Conservation (phyloP, 2,329 filamentous ascomycete genomes). For the Beauveria caledonica region DNA sequence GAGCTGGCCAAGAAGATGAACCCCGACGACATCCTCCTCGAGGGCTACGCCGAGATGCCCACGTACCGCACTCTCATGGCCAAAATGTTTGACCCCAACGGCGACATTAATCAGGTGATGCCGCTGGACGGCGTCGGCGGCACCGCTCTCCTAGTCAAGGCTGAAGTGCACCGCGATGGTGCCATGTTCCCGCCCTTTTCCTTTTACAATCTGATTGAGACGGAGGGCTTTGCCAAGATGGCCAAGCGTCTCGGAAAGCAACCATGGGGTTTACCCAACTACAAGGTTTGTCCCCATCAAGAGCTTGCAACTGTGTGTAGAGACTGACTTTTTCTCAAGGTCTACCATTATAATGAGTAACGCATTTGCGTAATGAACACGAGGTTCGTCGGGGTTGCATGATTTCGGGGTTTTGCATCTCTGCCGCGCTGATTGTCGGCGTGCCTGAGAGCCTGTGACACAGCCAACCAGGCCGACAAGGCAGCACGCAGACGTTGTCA, state of each 20-base stretch:
- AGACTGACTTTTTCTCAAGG: slow-evolving; percentile 9
- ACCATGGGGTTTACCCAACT: slow-evolving; percentile 85
- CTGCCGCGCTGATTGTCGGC: neutral
- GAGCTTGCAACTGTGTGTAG: neutral
- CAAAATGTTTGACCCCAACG: slow-evolving; percentile 56
- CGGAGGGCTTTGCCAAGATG: slow-evolving; percentile 98
- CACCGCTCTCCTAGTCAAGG: slow-evolving; percentile 86
- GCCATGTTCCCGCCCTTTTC: slow-evolving; percentile 97
- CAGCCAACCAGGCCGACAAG: neutral
- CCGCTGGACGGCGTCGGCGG: slow-evolving; percentile 89
- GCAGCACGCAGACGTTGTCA: neutral
- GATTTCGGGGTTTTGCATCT: slow-evolving; percentile 2
- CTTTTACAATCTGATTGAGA: slow-evolving; percentile 96
- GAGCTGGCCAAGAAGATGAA: slow-evolving; percentile 72
- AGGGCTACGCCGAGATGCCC: slow-evolving; percentile 87
- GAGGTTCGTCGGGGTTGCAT: slow-evolving; percentile 5
- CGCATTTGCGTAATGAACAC: slow-evolving; percentile 10
- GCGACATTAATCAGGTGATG: slow-evolving; percentile 55
- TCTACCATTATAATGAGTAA: slow-evolving; percentile 12
- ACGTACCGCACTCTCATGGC: slow-evolving; percentile 92
- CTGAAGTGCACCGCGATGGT: slow-evolving; percentile 91
- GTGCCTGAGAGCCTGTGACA: neutral
- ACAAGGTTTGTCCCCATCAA: slow-evolving; percentile 59
- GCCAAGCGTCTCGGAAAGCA: slow-evolving; percentile 79
- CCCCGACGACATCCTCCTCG: slow-evolving; percentile 83